phyloP scores from a whole-genome alignment of 108 stramenopile genomes.

The Ochromonas danica region DNA sequence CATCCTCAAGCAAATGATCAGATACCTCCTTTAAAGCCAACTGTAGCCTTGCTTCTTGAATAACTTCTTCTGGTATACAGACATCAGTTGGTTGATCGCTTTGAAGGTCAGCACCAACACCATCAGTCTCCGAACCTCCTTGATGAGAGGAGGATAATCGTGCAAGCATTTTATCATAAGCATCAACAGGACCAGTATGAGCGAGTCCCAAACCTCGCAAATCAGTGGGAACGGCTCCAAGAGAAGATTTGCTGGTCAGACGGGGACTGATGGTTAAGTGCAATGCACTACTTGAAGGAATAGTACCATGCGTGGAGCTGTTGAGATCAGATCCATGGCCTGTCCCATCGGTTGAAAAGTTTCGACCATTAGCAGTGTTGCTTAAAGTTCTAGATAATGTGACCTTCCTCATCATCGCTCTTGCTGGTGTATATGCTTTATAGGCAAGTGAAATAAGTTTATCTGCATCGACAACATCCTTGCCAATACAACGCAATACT shows the following conservation, averaged over 20 bases:
- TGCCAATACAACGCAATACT: constrained; percentile 6
- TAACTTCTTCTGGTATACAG: background rate
- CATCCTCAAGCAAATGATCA: background rate
- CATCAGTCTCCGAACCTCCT: background rate
- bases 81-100: background rate
- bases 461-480: constrained; percentile 31
- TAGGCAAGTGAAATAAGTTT: constrained; percentile 1
- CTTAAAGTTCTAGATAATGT: background rate
- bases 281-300: background rate
- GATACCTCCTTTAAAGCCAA: background rate
- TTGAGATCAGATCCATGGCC: background rate
- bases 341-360: background rate
- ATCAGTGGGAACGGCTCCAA: background rate
- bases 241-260: background rate
- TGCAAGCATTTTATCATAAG: background rate
- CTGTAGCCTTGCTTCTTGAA: background rate
- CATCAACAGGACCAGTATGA: background rate
- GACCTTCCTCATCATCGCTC: background rate
- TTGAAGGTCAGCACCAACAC: background rate
- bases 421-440: constrained; percentile 7
- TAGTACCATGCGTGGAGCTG: background rate
- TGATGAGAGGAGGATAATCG: background rate
- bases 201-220: background rate
- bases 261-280: background rate
- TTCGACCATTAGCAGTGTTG: background rate